A percentile compares a stretch with the other conserved stretches of the same genome.
These are phyloP conservation scores for Sclerotinia trifoliorum DNA, from an alignment of 2,329 filamentous ascomycete genomes.

Conservation along the genomic window DNA sequence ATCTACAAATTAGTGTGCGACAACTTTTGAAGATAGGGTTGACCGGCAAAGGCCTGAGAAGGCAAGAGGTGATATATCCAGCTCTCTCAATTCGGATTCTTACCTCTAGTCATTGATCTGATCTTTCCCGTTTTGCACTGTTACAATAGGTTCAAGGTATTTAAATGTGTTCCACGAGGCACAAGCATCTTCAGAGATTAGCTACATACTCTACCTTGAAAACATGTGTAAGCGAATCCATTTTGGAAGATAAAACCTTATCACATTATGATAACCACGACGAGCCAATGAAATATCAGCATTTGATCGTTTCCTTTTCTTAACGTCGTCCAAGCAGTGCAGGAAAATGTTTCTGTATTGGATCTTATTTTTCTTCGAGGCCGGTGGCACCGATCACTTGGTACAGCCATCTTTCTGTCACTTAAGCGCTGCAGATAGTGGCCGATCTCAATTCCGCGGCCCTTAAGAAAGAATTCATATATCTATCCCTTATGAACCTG, in stretches of 20 bases:
- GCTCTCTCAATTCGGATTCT: not conserved
- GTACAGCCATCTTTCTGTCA: not conserved
- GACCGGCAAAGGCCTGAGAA: not conserved
- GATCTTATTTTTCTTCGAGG: not conserved
- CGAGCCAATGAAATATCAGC: not conserved
- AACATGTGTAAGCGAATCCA: conserved; percentile 7
- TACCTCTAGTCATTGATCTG: not conserved
- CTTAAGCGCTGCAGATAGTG: not conserved
- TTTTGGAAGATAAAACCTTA: conserved; percentile 16
- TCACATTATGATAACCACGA: conserved; percentile 14
- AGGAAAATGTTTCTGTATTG: conserved; percentile 6
- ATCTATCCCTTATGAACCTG: not conserved
- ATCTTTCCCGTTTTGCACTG: not conserved
- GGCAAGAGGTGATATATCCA: not conserved
- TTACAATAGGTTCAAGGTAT: not conserved
- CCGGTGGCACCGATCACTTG: not conserved
- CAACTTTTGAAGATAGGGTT: not conserved
- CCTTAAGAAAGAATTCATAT: not conserved
- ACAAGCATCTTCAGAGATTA: not conserved
- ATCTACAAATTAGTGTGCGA: not conserved
- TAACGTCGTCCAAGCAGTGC: not conserved
- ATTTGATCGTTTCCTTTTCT: not conserved
- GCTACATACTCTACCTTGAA: not conserved
- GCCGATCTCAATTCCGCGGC: not conserved
- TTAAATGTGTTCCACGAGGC: not conserved